These are phyloP conservation scores for Boletus tylopilopsis DNA, from an alignment of 768 basidiomycete species.

Conservation along the genomic window DNA sequence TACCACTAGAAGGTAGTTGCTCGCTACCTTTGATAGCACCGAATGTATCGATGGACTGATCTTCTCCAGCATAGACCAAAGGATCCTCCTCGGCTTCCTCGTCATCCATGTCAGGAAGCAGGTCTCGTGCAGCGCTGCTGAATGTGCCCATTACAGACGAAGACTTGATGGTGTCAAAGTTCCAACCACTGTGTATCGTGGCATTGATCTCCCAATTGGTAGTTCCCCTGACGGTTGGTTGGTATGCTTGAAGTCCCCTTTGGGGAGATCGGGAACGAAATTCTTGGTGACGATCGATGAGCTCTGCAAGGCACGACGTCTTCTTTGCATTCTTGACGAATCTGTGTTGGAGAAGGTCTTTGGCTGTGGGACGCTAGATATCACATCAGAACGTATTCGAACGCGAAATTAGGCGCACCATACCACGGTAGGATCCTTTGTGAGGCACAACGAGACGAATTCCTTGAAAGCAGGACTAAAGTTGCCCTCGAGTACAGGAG, in stretches of 20 bases:
- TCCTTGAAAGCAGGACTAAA: slow-evolving; percentile 90
- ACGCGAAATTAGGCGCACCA: slow-evolving; percentile 21
- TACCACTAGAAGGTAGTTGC: slow-evolving; percentile 33
- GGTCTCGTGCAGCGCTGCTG: slow-evolving; percentile 66
- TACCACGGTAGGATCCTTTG: slow-evolving; percentile 85
- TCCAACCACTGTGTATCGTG: slow-evolving; percentile 91
- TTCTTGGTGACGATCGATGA: slow-evolving; percentile 85
- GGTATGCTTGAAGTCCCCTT: slow-evolving; percentile 51
- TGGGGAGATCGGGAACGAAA: slow-evolving; percentile 60
- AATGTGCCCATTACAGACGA: slow-evolving; percentile 74
- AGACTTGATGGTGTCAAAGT: slow-evolving; percentile 83
- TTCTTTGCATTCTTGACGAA: slow-evolving; percentile 86
- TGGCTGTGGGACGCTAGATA: slow-evolving; percentile 80
- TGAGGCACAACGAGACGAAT: slow-evolving; percentile 85
- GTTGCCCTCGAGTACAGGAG: slow-evolving; percentile 83
- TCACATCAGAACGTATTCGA: slow-evolving; percentile 9
- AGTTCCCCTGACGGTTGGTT: slow-evolving; percentile 55
- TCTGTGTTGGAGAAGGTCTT: slow-evolving; percentile 88
- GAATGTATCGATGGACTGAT: slow-evolving; percentile 57
- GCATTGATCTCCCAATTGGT: slow-evolving; percentile 66
- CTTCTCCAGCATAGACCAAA: slow-evolving; percentile 40
- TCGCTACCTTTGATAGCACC: slow-evolving; percentile 67
- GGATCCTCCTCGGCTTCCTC: slow-evolving; percentile 45
- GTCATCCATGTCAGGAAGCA: slow-evolving; percentile 56
- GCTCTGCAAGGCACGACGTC: slow-evolving; percentile 78